Evolutionary conservation across 2,329 filamentous ascomycete species (phyloP).

Genomic region (Cordyceps militaris): DNA sequence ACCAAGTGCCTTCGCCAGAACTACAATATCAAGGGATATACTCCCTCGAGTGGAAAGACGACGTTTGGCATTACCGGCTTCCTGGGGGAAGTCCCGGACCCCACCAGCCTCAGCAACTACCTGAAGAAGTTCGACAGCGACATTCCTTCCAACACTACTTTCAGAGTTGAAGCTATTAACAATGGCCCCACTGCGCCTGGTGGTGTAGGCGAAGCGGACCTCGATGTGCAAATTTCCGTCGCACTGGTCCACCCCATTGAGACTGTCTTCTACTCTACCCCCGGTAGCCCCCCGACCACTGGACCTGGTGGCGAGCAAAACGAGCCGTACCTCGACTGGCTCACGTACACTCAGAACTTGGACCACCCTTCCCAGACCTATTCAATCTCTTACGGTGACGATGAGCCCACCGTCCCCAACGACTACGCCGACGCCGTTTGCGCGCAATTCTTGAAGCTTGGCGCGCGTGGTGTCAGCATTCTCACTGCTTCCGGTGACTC

Average conservation of each 20-base stretch:
- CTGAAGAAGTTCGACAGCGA: slow-evolving; percentile 4
- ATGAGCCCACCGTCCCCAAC: slow-evolving; percentile 2
- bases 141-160: slow-evolving; percentile 1
- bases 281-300: slow-evolving; percentile 1
- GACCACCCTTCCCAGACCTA: slow-evolving; percentile 10
- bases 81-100: slow-evolving; percentile 1
- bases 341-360: slow-evolving; percentile 8
- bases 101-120: slow-evolving; percentile 4
- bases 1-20: slow-evolving; percentile 10
- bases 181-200: background rate
- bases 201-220: slow-evolving; percentile 10
- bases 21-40: slow-evolving; percentile 11
- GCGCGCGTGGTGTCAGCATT: slow-evolving; percentile 9
- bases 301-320: background rate
- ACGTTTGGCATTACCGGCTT: slow-evolving; percentile 10
- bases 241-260: slow-evolving; percentile 6
- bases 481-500: slow-evolving; percentile 8
- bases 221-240: slow-evolving; percentile 12
- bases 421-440: slow-evolving; percentile 12
- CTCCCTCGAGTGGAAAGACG: background rate
- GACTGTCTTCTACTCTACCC: slow-evolving; percentile 11
- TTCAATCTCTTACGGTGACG: slow-evolving; percentile 10
- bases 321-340: slow-evolving; percentile 14
- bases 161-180: slow-evolving; percentile 3
- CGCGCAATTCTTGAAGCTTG: slow-evolving; percentile 12